Evolutionary conservation across 306 rosid species (phyloP).

Genomic region (Acacia confusa): DNA sequence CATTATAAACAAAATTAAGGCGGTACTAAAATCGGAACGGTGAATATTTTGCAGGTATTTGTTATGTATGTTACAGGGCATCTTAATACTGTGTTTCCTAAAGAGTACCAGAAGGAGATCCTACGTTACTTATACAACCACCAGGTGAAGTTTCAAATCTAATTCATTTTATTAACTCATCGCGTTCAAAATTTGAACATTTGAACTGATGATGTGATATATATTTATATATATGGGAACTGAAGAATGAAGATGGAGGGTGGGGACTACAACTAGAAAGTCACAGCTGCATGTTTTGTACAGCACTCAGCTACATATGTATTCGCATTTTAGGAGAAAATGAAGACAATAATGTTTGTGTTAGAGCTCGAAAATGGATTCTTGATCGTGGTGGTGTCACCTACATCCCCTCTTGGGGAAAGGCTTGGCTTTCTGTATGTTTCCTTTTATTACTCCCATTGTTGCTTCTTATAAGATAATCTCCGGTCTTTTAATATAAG

Average conservation of each 20-base stretch:
- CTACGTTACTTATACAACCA: conserved; percentile 50
- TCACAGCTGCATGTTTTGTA: conserved; percentile 58
- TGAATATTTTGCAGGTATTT: conserved; percentile 36
- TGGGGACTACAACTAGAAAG: conserved; percentile 64
- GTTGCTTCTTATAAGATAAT: too few species aligned
- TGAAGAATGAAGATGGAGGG: conserved; percentile 59
- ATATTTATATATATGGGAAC: too few species aligned
- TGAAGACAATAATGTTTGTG: neutral
- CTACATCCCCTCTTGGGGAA: neutral
- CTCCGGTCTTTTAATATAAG: too few species aligned
- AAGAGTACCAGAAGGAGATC: conserved; percentile 44
- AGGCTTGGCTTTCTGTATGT: neutral
- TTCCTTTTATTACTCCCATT: neutral
- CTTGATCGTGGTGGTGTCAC: neutral
- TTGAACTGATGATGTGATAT: neutral
- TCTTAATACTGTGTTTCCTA: conserved; percentile 35
- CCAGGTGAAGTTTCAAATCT: conserved; percentile 34
- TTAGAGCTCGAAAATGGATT: neutral
- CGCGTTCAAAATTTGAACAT: neutral
- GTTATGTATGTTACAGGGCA: conserved; percentile 48
- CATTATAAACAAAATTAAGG: too few species aligned
- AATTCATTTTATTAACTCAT: neutral
- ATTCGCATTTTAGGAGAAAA: conserved; percentile 68
- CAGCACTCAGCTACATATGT: conserved; percentile 47
- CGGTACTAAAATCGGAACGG: neutral